These are phyloP conservation scores for Neoarthrinium moseri DNA, from an alignment of 2,329 filamentous ascomycete species.

Conservation along the genomic window DNA sequence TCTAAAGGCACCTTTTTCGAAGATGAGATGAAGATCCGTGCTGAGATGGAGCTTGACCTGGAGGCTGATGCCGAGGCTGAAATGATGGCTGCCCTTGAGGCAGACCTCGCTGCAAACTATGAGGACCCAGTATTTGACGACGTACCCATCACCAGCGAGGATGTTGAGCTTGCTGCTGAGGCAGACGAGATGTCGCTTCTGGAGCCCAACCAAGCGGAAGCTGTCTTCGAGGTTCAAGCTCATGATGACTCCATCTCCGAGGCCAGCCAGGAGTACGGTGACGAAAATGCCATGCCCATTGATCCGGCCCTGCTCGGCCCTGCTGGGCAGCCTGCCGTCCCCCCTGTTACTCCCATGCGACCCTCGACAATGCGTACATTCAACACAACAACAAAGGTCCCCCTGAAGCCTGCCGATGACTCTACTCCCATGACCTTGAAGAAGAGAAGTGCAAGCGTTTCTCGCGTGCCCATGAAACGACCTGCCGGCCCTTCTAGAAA, in stretches of 20 bases:
- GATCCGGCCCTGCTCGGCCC: conserved; percentile 43
- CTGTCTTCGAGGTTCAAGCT: conserved; percentile 27
- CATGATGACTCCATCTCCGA: conserved; percentile 55
- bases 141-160: conserved; percentile 51
- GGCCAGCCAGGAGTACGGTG: conserved; percentile 64
- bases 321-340: conserved; percentile 23
- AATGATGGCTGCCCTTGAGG: conserved; percentile 32
- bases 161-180: conserved; percentile 56
- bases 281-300: conserved; percentile 62
- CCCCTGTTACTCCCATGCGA: conserved; percentile 57
- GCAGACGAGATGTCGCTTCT: conserved; percentile 60
- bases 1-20: conserved; percentile 56
- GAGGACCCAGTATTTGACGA: conserved; percentile 41
- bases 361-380: conserved; percentile 49
- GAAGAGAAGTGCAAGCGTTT: conserved; percentile 50
- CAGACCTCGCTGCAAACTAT: conserved; percentile 34
- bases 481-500: conserved; percentile 43
- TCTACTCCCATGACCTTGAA: conserved; percentile 47
- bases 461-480: conserved; percentile 43
- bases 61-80: conserved; percentile 32
- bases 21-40: conserved; percentile 50
- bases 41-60: conserved; percentile 17
- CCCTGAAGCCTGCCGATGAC: conserved; percentile 67
- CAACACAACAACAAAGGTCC: conserved; percentile 75
- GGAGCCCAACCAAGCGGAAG: conserved; percentile 40